phyloP scores from a whole-genome alignment of 192 early-diverging fungal species.

The Spizellomyces punctatus region DNA sequence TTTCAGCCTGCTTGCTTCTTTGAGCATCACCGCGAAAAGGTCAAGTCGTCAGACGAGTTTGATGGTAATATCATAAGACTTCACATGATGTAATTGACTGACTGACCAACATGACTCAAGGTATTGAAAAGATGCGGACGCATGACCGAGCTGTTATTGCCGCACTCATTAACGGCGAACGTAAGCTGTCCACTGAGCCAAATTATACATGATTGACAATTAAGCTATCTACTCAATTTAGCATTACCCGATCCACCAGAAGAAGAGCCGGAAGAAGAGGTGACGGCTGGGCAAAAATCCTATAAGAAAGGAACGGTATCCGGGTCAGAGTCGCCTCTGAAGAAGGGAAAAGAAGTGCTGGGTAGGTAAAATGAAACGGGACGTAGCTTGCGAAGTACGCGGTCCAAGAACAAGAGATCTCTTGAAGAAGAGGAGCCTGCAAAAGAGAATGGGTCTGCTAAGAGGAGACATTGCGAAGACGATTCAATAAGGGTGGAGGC shows the following conservation, averaged over 20 bases:
- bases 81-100: too few species aligned
- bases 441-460: neutral
- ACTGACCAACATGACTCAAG: neutral
- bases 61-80: neutral
- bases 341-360: too few species aligned
- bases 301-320: too few species aligned
- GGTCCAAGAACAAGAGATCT: neutral
- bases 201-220: too few species aligned
- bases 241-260: too few species aligned
- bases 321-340: too few species aligned
- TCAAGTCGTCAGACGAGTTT: neutral
- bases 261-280: too few species aligned
- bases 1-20: conserved; percentile 14
- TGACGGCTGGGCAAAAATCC: too few species aligned
- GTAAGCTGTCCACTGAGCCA: neutral
- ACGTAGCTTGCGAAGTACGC: neutral
- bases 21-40: conserved; percentile 11
- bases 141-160: neutral
- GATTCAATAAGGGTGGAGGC: neutral
- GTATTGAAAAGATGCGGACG: neutral
- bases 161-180: neutral
- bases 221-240: too few species aligned
- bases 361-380: too few species aligned
- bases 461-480: neutral
- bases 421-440: neutral